Conservation (phyloP, 75 land plant genomes). For the Selaginella tamariscina region DNA sequence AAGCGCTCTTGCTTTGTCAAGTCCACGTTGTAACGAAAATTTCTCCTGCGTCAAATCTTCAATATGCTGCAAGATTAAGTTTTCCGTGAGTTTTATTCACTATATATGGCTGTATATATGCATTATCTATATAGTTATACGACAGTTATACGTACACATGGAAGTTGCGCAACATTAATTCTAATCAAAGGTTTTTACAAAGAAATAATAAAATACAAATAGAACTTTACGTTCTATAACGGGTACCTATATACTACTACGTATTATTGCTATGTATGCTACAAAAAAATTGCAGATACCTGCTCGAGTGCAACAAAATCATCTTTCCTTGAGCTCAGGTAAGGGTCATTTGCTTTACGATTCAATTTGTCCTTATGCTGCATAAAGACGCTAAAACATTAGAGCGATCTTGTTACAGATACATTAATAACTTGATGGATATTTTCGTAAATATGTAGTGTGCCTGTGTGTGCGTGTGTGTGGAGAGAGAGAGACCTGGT, state of each 20-base stretch:
- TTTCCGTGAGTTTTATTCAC: not conserved
- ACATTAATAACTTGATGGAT: not conserved
- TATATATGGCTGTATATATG: not conserved
- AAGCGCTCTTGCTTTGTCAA: conserved; percentile 55
- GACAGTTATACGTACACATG: too few relatives aligned
- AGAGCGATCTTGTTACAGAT: not conserved
- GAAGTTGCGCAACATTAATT: too few relatives aligned
- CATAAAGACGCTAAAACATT: not conserved
- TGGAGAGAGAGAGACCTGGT: not conserved
- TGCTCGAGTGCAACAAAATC: conserved; percentile 71
- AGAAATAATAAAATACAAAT: too few relatives aligned
- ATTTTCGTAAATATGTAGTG: not conserved
- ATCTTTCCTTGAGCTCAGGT: conserved; percentile 25
- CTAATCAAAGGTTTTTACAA: too few relatives aligned
- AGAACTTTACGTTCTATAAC: not conserved
- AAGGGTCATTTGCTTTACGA: not conserved
- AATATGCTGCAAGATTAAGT: conserved; percentile 51
- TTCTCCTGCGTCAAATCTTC: conserved; percentile 94
- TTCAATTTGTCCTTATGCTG: not conserved
- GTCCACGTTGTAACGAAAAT: conserved; percentile 65
- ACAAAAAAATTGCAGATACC: conserved; percentile 22
- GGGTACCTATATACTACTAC: not conserved
- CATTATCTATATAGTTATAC: too few relatives aligned
- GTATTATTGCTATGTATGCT: not conserved
- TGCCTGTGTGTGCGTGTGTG: too few relatives aligned